Evolutionary conservation across 78 protist genomes (phyloP).

Genomic region (Mastigamoeba balamuthi): DNA sequence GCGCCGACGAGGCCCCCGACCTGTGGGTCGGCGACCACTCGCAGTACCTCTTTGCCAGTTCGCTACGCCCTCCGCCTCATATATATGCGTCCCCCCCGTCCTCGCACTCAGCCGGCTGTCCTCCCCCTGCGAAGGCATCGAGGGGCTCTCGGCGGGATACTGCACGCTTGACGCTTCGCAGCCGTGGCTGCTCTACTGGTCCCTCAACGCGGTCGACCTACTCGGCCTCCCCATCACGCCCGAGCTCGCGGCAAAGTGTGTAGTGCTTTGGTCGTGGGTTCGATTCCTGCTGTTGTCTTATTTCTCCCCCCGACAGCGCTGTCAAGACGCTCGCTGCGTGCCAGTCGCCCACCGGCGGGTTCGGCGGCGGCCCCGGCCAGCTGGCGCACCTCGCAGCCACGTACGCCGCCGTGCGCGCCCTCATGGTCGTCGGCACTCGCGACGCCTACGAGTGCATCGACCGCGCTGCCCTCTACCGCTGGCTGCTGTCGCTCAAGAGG

Average conservation of each 20-base stretch:
- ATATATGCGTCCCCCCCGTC: too few species aligned
- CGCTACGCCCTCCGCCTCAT: too few species aligned
- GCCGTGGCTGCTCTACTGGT: background rate
- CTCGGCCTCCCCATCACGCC: background rate
- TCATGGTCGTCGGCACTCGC: slow-evolving; percentile 37
- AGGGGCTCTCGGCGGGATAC: too few species aligned
- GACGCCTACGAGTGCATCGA: slow-evolving; percentile 48
- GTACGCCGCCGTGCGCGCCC: slow-evolving; percentile 83
- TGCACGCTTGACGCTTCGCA: background rate
- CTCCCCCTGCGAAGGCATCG: too few species aligned
- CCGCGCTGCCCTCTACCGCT: slow-evolving; percentile 20
- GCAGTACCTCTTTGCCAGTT: too few species aligned
- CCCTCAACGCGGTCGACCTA: background rate
- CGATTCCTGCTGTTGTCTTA: too few species aligned
- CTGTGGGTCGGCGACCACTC: too few species aligned
- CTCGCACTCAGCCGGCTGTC: too few species aligned
- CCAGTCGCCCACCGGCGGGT: slow-evolving; percentile 32
- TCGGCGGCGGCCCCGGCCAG: slow-evolving; percentile 67
- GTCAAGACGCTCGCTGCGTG: background rate
- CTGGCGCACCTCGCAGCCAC: slow-evolving; percentile 92
- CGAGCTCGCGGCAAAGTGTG: background rate
- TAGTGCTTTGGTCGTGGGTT: too few species aligned
- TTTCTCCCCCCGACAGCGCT: background rate
- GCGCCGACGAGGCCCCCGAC: too few species aligned
- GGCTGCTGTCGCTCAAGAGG: slow-evolving; percentile 5